Evolutionary conservation across 129 eudicot genomes (phyloP).

Genomic region (Chrysanthemum lavandulifolium): DNA sequence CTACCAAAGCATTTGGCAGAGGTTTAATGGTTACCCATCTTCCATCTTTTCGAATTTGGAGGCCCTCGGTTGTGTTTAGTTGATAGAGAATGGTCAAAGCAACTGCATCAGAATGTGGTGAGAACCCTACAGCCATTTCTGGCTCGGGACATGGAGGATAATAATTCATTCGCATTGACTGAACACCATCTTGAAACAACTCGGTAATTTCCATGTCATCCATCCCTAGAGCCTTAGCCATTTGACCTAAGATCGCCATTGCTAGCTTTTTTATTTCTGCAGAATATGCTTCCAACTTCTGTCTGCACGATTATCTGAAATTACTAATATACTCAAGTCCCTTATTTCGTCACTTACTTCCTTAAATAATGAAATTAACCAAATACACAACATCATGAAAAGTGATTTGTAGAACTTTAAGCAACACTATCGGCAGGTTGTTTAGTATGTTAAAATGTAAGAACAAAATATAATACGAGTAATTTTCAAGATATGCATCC

Average conservation of each 20-base stretch:
- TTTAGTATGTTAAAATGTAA: too few species aligned
- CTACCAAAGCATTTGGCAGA: conserved; percentile 7
- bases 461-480: neutral
- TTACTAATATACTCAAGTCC: too few species aligned
- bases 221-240: conserved; percentile 27
- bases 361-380: neutral
- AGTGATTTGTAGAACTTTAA: neutral
- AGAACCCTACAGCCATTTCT: conserved; percentile 24
- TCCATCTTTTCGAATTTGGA: conserved; percentile 27
- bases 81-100: conserved; percentile 28
- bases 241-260: conserved; percentile 19
- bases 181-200: conserved; percentile 21
- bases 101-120: conserved; percentile 27
- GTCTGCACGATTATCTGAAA: conserved; percentile 5
- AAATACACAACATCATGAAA: neutral
- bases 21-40: conserved; percentile 27
- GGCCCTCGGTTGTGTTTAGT: conserved; percentile 17
- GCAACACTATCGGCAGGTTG: too few species aligned
- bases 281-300: conserved; percentile 21
- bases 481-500: neutral
- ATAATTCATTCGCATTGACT: conserved; percentile 27
- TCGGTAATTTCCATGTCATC: conserved; percentile 9
- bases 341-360: neutral
- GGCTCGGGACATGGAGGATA: conserved; percentile 27
- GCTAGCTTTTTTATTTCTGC: conserved; percentile 19